Conservation (phyloP, 2,329 filamentous ascomycete species). For the Lithohypha guttulata region DNA sequence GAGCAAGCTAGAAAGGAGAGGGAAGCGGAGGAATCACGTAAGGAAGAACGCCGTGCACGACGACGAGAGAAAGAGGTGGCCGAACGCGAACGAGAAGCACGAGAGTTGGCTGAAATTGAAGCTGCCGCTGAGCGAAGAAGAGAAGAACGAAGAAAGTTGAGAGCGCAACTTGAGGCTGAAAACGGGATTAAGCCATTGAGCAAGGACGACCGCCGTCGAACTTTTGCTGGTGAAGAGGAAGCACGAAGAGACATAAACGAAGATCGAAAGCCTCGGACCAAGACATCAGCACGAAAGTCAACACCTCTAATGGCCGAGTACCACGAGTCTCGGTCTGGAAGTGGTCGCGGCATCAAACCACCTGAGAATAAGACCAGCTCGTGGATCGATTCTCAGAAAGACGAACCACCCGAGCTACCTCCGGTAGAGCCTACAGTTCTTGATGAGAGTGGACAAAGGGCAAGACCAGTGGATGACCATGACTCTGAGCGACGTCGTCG, state of each 20-base stretch:
- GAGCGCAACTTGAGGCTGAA: constrained; percentile 20
- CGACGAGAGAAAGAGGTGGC: constrained; percentile 29
- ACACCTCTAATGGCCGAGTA: constrained; percentile 25
- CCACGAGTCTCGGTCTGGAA: constrained; percentile 24
- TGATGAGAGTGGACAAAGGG: constrained; percentile 25
- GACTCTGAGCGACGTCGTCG: constrained; percentile 25
- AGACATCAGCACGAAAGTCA: constrained; percentile 25
- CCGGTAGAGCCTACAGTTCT: constrained; percentile 37
- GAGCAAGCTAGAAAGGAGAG: constrained; percentile 45
- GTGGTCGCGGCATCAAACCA: constrained; percentile 20
- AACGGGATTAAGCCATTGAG: constrained; percentile 12
- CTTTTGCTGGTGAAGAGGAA: constrained; percentile 24
- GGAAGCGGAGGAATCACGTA: constrained; percentile 43
- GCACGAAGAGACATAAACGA: constrained; percentile 17
- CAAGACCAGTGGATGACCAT: constrained; percentile 22
- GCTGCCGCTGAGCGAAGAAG: constrained; percentile 31
- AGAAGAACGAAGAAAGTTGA: constrained; percentile 23
- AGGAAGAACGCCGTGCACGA: constrained; percentile 50
- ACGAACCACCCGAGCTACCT: constrained; percentile 38
- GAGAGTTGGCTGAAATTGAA: constrained; percentile 25
- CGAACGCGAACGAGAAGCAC: constrained; percentile 23
- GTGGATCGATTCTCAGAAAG: constrained; percentile 39
- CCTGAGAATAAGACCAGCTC: constrained; percentile 38
- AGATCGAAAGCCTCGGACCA: constrained; percentile 27
- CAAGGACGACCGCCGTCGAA: constrained; percentile 26